These are phyloP conservation scores for Claviceps arundinis DNA, from an alignment of 2,329 filamentous ascomycete genomes.

Conservation along the genomic window DNA sequence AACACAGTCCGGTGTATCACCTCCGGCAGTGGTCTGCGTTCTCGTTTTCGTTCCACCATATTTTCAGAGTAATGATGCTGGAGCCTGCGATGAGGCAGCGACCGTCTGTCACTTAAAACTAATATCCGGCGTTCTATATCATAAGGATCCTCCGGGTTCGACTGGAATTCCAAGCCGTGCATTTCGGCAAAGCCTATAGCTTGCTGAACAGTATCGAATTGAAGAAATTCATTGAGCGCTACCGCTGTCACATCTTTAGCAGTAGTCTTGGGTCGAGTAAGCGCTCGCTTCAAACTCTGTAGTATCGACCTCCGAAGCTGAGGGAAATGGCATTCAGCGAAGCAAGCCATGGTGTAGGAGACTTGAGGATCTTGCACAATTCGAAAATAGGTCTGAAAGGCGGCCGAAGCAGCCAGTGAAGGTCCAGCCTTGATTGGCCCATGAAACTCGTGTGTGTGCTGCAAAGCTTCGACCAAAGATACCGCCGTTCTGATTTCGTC, in stretches of 20 bases:
- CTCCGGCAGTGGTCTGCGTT: conserved; percentile 34
- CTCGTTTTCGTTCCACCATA: conserved; percentile 49
- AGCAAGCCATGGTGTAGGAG: conserved; percentile 57
- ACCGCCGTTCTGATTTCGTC: conserved; percentile 49
- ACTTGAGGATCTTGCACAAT: conserved; percentile 43
- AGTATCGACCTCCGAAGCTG: conserved; percentile 45
- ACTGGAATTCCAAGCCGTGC: conserved; percentile 40
- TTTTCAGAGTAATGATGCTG: conserved; percentile 41
- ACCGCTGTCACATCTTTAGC: conserved; percentile 47
- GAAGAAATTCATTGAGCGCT: conserved; percentile 42
- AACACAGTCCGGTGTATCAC: conserved; percentile 44
- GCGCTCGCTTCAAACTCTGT: conserved; percentile 38
- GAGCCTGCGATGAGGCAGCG: conserved; percentile 35
- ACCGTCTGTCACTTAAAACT: conserved; percentile 29
- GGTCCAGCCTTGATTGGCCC: conserved; percentile 41
- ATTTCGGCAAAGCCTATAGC: conserved; percentile 50
- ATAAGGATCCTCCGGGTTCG: conserved; percentile 20
- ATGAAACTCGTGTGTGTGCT: conserved; percentile 42
- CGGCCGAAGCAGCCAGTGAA: conserved; percentile 34
- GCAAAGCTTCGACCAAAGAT: conserved; percentile 45
- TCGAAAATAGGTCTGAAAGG: conserved; percentile 42
- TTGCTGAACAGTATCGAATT: conserved; percentile 54
- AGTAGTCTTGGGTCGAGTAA: conserved; percentile 41
- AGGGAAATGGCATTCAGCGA: conserved; percentile 55
- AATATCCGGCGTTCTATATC: conserved; percentile 26